Evolutionary conservation across 2,329 filamentous ascomycete genomes (phyloP), one percentile per base, ranked within the genome.

Genomic region (Aspergillus aculeatus): DNA sequence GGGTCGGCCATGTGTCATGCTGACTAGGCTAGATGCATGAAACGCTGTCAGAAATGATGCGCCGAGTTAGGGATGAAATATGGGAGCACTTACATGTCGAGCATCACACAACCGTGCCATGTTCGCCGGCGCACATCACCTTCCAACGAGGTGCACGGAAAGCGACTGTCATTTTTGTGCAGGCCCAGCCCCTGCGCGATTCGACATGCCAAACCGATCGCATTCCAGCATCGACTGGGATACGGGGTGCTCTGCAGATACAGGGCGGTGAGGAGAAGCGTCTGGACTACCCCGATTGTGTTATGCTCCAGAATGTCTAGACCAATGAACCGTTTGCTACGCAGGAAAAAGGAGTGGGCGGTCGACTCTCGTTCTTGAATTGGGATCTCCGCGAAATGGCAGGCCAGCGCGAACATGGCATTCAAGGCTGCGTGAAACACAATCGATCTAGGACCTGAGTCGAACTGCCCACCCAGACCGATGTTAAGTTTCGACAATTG

Each of bases 381-480:
- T 1, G 71, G 64, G 9, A 76, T 67, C 54, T 76, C 71, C 0
- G 76, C 72, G 57, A 78, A 80, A 47, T 77, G 71, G 26, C 73
- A 75, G 0, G 73, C 77, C 2, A 82, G 68, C 0, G 78, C 76
- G 35, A 82, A 79, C 1, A 81, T 75, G 11, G 68, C 64, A 58
- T 81, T 81, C 32, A 81, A 66, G 1, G 78, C 75, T 35, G 69
- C 76, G 56, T 78, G 73, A 50, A 81, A 81, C 6, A 78, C 71
- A 11, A 76, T 74, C 0, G 74, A 73, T 35, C 66, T 69, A 2
- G 74, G 65, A 2, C 69, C 73, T 0, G 71, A 75, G 16, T 75
- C 69, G 7, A 54, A 65, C 19, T 58, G 60, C 9, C 68, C 70
- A 5, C 71, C 78, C 4, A 80, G 67, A 0, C 77, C 78, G 9